A percentile compares a stretch with the other conserved stretches of the same genome.
Evolutionary conservation across 768 basidiomycete species (phyloP).

Genomic region (Tricholoma sp.): DNA sequence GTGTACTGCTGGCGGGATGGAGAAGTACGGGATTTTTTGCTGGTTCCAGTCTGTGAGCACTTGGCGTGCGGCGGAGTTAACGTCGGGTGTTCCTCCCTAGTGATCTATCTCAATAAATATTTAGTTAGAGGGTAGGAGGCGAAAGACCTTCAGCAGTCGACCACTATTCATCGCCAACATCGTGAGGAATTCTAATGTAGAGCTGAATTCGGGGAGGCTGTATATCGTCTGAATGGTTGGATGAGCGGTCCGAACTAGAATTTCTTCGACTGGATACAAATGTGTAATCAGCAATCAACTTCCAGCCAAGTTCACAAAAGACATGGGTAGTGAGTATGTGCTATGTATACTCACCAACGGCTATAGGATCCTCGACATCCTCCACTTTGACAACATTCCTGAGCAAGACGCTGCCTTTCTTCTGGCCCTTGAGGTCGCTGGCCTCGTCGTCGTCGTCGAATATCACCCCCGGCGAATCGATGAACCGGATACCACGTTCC

Average conservation of each 20-base stretch:
- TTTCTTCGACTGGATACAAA: conserved; percentile 69
- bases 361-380: conserved; percentile 85
- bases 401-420: conserved; percentile 64
- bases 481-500: conserved; percentile 86
- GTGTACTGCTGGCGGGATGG: conserved; percentile 71
- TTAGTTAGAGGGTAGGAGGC: neutral
- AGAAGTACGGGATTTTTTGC: conserved; percentile 91
- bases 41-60: conserved; percentile 92
- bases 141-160: conserved; percentile 71
- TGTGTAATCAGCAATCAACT: neutral
- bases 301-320: too few species aligned
- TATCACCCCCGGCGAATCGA: conserved; percentile 98
- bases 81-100: conserved; percentile 88
- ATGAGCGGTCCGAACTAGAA: conserved; percentile 64
- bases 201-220: conserved; percentile 67
- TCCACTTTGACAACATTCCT: conserved; percentile 90
- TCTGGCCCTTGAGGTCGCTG: conserved; percentile 36
- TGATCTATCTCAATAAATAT: neutral
- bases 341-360: conserved; percentile 56
- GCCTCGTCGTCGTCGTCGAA: conserved; percentile 72
- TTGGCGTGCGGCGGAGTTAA: conserved; percentile 75
- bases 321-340: neutral
- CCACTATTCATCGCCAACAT: conserved; percentile 84
- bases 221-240: conserved; percentile 82
- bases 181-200: conserved; percentile 80